phyloP scores from a whole-genome alignment of 2,329 filamentous ascomycete species.

The Diaporthe capsici region DNA sequence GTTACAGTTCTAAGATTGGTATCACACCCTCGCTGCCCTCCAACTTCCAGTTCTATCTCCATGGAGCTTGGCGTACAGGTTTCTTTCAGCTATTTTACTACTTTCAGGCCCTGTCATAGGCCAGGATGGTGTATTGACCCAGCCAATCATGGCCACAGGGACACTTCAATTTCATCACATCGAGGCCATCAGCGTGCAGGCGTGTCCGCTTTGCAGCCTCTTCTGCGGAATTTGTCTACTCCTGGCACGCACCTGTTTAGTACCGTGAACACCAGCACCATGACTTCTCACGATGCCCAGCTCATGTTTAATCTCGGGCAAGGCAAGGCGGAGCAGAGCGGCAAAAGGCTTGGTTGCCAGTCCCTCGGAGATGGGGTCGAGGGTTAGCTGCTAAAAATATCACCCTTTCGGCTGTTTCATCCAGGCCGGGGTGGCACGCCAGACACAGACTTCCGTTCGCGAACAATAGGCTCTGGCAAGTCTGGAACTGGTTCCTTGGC shows the following conservation, averaged over 20 bases:
- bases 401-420: slow-evolving; percentile 36
- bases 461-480: slow-evolving; percentile 24
- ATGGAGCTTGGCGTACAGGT: slow-evolving; percentile 31
- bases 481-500: slow-evolving; percentile 32
- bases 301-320: slow-evolving; percentile 18
- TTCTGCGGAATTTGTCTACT: background rate
- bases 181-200: slow-evolving; percentile 16
- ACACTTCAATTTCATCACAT: slow-evolving; percentile 27
- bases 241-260: background rate
- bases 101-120: slow-evolving; percentile 30
- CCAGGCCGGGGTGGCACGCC: slow-evolving; percentile 31
- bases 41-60: slow-evolving; percentile 32
- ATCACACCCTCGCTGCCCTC: slow-evolving; percentile 28
- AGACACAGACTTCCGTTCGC: slow-evolving; percentile 22
- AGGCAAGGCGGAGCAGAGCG: background rate
- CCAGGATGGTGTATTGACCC: background rate
- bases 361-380: slow-evolving; percentile 13
- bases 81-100: slow-evolving; percentile 22
- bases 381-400: slow-evolving; percentile 35
- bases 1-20: slow-evolving; percentile 35
- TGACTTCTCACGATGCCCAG: slow-evolving; percentile 1
- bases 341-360: slow-evolving; percentile 9
- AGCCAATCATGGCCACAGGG: slow-evolving; percentile 31
- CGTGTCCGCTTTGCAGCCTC: background rate
- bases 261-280: background rate